Evolutionary conservation across 73 alveolate species (phyloP), one percentile per base, ranked within the genome.

Genomic region (Halteria grandinella): DNA sequence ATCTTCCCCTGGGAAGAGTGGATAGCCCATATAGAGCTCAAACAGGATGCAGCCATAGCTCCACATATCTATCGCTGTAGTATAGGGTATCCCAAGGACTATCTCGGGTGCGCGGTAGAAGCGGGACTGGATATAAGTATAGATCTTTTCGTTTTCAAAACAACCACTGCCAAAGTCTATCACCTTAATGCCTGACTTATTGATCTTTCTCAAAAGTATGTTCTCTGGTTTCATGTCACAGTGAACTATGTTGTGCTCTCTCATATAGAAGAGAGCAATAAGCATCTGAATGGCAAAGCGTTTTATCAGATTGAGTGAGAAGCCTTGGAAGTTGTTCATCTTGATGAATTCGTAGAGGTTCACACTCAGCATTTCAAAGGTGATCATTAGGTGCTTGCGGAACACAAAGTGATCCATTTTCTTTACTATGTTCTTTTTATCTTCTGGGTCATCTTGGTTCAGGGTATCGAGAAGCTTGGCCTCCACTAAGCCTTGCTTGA

Each of bases 171-270:
- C 98, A 69, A 93, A 93, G 66, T 93, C 98, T 23, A 93, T 93
- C 52, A 93, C 63, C 78, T 93, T 93, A 2, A 93, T 72, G 49
- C 92, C 93, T 14, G 91, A 79, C 53, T 76, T 53, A 36, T 83
- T 83, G 32, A 79, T 70, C 44, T 86, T 84, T 33, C 78, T 86
- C 49, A 90, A 75, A 50, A 93, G 73, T 39, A 93, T 87, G 79
- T 93, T 93, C 76, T 93, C 98, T 20, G 98, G 98, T 48, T 93
- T 93, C 85, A 93, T 62, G 76, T 93, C 98, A 53, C 98, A 93
- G 79, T 93, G 96, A 44, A 93, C 87, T 25, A 93, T 90, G 44
- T 87, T 82, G 48, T 84, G 85, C 33, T 76, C 87, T 54, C 86
- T 71, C 57, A 88, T 64, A 75, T 71, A 93, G 57, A 76, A 64